phyloP scores from a whole-genome alignment of 2,329 filamentous ascomycete species.

The Cercospora berteroae region DNA sequence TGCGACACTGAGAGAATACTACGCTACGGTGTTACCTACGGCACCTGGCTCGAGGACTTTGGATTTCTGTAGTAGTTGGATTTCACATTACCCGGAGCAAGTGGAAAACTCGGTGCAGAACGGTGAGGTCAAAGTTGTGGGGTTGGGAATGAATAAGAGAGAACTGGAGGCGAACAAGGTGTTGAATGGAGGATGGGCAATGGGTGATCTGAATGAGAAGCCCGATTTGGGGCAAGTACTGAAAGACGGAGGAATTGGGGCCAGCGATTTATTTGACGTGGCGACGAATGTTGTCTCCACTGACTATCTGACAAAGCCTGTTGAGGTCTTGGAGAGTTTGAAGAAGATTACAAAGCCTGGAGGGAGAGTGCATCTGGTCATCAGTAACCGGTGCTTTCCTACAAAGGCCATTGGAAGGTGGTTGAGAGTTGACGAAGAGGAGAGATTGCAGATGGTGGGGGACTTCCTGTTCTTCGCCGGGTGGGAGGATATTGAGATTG shows the following conservation, averaged over 20 bases:
- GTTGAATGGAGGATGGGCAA: slow-evolving; percentile 35
- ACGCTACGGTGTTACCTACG: slow-evolving; percentile 44
- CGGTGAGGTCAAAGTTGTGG: slow-evolving; percentile 44
- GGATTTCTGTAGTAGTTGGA: slow-evolving; percentile 54
- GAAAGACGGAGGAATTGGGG: slow-evolving; percentile 13
- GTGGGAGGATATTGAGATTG: slow-evolving; percentile 54
- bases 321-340: slow-evolving; percentile 47
- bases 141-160: slow-evolving; percentile 49
- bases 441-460: slow-evolving; percentile 51
- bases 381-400: slow-evolving; percentile 55
- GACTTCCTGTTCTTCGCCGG: slow-evolving; percentile 54
- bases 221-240: slow-evolving; percentile 34
- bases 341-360: slow-evolving; percentile 42
- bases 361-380: slow-evolving; percentile 51
- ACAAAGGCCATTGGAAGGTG: slow-evolving; percentile 53
- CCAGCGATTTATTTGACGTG: slow-evolving; percentile 40
- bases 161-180: slow-evolving; percentile 48
- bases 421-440: slow-evolving; percentile 47
- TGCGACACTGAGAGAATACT: slow-evolving; percentile 46
- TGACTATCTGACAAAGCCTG: slow-evolving; percentile 51
- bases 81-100: slow-evolving; percentile 45
- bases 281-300: slow-evolving; percentile 53
- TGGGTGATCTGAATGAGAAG: slow-evolving; percentile 49
- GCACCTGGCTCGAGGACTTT: slow-evolving; percentile 42
- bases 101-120: slow-evolving; percentile 36